Evolutionary conservation across 495 filamentous ascomycete species (phyloP), one percentile per base, ranked within the genome.

Genomic region (Neurospora africana): DNA sequence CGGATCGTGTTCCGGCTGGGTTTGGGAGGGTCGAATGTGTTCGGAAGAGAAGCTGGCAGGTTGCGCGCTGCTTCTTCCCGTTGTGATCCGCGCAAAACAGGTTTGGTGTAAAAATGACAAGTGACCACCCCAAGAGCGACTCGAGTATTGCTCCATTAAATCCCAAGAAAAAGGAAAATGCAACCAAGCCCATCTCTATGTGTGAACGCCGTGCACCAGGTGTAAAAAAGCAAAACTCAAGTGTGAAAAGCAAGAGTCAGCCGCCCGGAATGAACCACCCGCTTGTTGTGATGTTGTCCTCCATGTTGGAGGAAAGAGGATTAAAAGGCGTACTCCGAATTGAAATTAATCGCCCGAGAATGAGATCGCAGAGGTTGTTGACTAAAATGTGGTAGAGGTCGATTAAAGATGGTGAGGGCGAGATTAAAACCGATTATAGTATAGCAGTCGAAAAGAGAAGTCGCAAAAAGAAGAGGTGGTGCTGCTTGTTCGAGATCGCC

Each of bases 251-350:
- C 15, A 53, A 76, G 74, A 74, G 41, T 74, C 40, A 36, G 19
- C 69, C 68, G 40, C 69, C 70, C 68, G 69, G 70, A 79, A 75
- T 71, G 77, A 76, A 69, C 76, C 72, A 69, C 72, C 74, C 58
- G 47, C 61, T 71, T 71, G 69, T 73, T 44, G 41, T 47, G 9
- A n/a, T 71, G 70, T 53, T 41, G n/a, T 68, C 58, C 70, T 43
- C 58, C 30, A 68, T 80, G 73, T 77, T 73, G 73, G 75, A 78
- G 79, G 75, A 78, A 79, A 76, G 78, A 76, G 79, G 79, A 83
- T 82, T 82, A 83, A 83, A 82, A 73, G 75, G 75, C 67, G 74
- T 76, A 82, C 82, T 79, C 78, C 80, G 75, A 82, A 81, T 80
- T 78, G 73, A 67, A 72, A 68, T 71, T 70, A 65, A 65, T 33